Evolutionary conservation across 129 eudicot genomes (phyloP), one percentile per base, ranked within the genome.

Genomic region (Ambrosia trifida): DNA sequence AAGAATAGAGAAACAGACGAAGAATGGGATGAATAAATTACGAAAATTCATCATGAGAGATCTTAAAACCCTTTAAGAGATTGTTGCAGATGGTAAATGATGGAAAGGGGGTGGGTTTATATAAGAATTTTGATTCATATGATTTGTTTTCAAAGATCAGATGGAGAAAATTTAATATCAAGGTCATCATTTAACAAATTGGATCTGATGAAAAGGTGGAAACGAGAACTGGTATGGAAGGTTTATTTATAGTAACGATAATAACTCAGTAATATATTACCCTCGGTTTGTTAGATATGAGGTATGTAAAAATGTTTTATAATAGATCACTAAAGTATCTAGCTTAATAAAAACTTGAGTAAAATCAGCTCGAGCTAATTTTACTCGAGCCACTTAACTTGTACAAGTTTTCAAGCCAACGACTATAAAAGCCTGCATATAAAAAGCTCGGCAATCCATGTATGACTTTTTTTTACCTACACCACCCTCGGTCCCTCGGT

Each of bases 31-130:
- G 17, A 79, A 61, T 12, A 38, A 24, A 41, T 58, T 47, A 5
- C 20, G 67, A 82, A 31, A 73, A 77, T 73, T 72, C 88, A 84
- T 84, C 38, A 31, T 43, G 68, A 58, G 54, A 65, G 65, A 64
- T 61, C 64, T 68, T 53, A 59, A 76, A 76, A 36, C 80, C 80
- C 75, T 68, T 35, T 56, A 4, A 32, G 13, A 28, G 79, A 53
- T 75, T 75, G 50, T 38, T 20, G 46, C 52, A 20, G 14, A 9
- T 18, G 60, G 33, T 54, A 19, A 54, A 51, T 45, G 56, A 69
- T 33, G 30, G n/a, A 33, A 49, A n/a, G 24, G 61, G 72, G 35
- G 41, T 36, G 70, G 68, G 46, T 50, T 63, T 75, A 75, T 40
- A 8, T 12, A 40, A 65, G 64, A 43, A 51, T 54, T 74, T 64